Evolutionary conservation across 2,329 filamentous ascomycete species (phyloP).

Genomic region (Paecilomyces niveus): DNA sequence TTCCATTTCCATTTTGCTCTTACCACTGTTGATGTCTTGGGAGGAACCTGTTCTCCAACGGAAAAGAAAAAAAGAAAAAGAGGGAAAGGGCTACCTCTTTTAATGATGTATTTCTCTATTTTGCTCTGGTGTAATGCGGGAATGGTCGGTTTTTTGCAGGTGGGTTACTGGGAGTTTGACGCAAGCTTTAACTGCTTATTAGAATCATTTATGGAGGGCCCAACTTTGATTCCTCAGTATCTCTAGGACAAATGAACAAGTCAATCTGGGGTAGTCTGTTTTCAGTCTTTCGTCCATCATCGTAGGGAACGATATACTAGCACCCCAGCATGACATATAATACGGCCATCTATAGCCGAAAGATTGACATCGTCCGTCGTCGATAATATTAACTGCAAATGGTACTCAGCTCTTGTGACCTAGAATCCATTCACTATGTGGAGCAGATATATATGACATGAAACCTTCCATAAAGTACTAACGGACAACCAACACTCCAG

Average conservation of each 20-base stretch:
- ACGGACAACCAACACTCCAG: too few relatives aligned
- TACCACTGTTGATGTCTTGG: neutral
- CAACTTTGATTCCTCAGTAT: neutral
- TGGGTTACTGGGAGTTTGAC: neutral
- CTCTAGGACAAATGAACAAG: neutral
- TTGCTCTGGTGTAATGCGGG: neutral
- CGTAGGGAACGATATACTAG: neutral
- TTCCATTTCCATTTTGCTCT: neutral
- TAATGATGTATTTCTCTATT: neutral
- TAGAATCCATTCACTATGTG: too few relatives aligned
- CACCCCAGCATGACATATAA: neutral
- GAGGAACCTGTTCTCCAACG: neutral
- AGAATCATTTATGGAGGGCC: neutral
- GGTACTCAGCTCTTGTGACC: too few relatives aligned
- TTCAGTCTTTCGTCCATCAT: neutral
- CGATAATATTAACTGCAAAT: too few relatives aligned
- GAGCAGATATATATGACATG: too few relatives aligned
- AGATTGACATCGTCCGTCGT: too few relatives aligned
- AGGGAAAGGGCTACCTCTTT: neutral
- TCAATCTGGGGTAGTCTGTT: neutral
- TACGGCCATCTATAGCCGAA: too few relatives aligned
- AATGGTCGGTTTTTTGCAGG: neutral
- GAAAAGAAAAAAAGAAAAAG: neutral
- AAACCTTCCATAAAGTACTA: too few relatives aligned
- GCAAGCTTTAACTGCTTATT: neutral